Percentiles rank a stretch among this genome's conserved stretches.
phyloP scores from a whole-genome alignment of 768 basidiomycete species.

The Gloeostereum incarnatum region DNA sequence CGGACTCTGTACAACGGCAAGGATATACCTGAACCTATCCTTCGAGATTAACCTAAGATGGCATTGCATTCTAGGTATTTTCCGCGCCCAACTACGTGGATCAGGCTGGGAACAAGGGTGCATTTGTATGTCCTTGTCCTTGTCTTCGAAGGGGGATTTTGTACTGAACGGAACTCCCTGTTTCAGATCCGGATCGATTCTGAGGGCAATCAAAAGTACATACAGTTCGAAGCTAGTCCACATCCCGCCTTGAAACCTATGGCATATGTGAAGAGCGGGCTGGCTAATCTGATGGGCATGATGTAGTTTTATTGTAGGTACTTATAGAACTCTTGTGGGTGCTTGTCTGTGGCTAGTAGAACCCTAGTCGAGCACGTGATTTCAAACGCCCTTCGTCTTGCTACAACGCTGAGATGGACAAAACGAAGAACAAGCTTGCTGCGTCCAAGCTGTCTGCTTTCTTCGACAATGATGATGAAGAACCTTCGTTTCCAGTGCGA shows the following conservation, averaged over 20 bases:
- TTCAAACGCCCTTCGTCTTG: no score
- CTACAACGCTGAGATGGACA: conserved; percentile 38
- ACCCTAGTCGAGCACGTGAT: not conserved
- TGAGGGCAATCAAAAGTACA: conserved; percentile 61
- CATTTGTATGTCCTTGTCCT: conserved; percentile 52
- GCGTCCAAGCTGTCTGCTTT: conserved; percentile 61
- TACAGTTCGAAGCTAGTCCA: conserved; percentile 76
- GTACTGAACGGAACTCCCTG: conserved; percentile 4
- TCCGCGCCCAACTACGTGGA: conserved; percentile 96
- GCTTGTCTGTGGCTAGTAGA: not conserved
- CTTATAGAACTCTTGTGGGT: not conserved
- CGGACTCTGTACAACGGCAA: conserved; percentile 87
- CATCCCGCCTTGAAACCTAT: conserved; percentile 92
- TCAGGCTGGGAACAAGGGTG: conserved; percentile 86
- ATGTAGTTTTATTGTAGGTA: no score
- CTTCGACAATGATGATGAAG: conserved; percentile 81
- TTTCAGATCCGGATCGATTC: conserved; percentile 75
- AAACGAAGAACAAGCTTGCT: conserved; percentile 42
- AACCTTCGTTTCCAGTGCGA: conserved; percentile 87
- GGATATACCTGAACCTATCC: conserved; percentile 10
- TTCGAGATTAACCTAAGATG: conserved; percentile 7
- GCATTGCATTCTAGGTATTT: conserved; percentile 49
- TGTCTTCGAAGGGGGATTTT: conserved; percentile 5
- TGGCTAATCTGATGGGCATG: conserved; percentile 67
- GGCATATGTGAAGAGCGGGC: conserved; percentile 71